Evolutionary conservation across 1,139 yeast genomes (phyloP), one percentile per base, ranked within the genome.

Genomic region (Eremothecium cymbalariae): DNA sequence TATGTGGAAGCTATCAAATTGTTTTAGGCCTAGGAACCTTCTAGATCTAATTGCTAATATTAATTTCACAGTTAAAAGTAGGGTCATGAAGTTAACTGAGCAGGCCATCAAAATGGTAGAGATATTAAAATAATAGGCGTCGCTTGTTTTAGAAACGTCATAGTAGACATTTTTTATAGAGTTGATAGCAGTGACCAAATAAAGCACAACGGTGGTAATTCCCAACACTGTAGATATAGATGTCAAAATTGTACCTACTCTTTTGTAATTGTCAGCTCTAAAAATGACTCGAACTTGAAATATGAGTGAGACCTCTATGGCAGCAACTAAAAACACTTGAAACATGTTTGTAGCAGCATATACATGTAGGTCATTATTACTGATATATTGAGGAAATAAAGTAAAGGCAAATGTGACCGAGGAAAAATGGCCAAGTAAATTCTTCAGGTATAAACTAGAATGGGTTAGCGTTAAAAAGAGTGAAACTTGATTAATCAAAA

Each of bases 1-100:
- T 22, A 86, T 74, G 55, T 85, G 95, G 54, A 83, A 72, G 22
- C 82, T 74, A 43, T 80, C 88, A 51, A 88, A 85, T 52, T 84
- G 94, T 47, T 69, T 74, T 39, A 85, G 62, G 0, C 98, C 98
- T 37, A 86, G 60, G 43, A 64, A 71, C 39, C 86, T 67, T 55
- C 97, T 72, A 2, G 82, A 70, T 42, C 75, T 67, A 20, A 84
- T 71, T 1, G 95, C 94, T 36, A 71, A 43, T 9, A 68, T 54
- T 35, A 90, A 65, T 55, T 88, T 90, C 9, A 64, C 51, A 3
- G 76, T 56, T 28, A 88, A 64, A 20, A 83, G 59, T 1, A 72
- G 40, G 25, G 83, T 72, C 63, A 76, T 74, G 18, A 79, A 53
- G 43, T 74, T 68, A 13, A 86, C 70, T 0, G 94, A 77, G 0